Percentiles rank a stretch among this genome's conserved stretches.
Conservation (phyloP, 176 grass and related monocot species). For the Cocos nucifera region DNA sequence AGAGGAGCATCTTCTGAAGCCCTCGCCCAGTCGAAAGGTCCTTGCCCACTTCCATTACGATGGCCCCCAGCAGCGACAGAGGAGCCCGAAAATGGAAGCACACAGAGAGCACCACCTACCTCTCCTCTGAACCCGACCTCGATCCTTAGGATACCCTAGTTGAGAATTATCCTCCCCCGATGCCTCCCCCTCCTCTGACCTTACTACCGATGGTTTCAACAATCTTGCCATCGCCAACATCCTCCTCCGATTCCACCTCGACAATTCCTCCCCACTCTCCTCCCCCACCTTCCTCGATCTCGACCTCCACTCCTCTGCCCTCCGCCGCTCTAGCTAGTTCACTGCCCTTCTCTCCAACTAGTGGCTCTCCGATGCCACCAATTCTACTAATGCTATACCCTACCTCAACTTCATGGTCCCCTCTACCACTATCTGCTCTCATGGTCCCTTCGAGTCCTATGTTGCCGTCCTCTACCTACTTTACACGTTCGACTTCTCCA, state of each 20-base stretch:
- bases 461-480: conserved; percentile 49
- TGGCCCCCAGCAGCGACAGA: too few relatives aligned
- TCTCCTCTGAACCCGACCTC: too few relatives aligned
- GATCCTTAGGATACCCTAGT: too few relatives aligned
- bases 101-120: too few relatives aligned
- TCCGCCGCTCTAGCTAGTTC: conserved; percentile 43
- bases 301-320: conserved; percentile 29
- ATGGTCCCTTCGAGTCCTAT: conserved; percentile 39
- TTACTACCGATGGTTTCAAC: too few relatives aligned
- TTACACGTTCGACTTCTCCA: conserved; percentile 53
- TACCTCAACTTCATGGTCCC: conserved; percentile 14
- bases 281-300: conserved; percentile 28
- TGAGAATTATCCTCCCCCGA: too few relatives aligned
- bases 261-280: too few relatives aligned
- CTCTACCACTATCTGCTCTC: neutral
- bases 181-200: too few relatives aligned
- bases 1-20: conserved; percentile 76
- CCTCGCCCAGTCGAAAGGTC: conserved; percentile 66
- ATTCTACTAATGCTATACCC: too few relatives aligned
- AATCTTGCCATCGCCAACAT: too few relatives aligned
- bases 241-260: too few relatives aligned
- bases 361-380: conserved; percentile 10
- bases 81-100: too few relatives aligned
- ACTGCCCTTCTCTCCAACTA: conserved; percentile 35
- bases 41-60: conserved; percentile 80